Evolutionary conservation across 2,329 filamentous ascomycete genomes (phyloP).

Genomic region (Fusarium musae): DNA sequence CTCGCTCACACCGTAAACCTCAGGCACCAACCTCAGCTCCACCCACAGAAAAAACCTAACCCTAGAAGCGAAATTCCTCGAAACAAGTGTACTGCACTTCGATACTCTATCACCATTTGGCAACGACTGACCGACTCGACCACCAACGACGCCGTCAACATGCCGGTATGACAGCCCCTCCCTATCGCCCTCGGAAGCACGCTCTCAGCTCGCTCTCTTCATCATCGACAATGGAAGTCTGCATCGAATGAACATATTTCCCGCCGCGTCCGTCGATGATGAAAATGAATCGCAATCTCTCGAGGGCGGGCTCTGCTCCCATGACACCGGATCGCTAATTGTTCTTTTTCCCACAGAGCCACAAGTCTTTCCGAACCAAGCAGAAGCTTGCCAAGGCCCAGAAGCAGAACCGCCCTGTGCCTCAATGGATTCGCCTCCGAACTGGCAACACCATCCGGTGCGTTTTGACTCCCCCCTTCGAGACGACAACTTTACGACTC

Average conservation of each 20-base stretch:
- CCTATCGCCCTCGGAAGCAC: slow-evolving; percentile 1
- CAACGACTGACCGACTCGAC: slow-evolving; percentile 51
- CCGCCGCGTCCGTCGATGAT: slow-evolving; percentile 17
- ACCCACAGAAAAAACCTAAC: slow-evolving; percentile 49
- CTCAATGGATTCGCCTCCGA: slow-evolving; percentile 99
- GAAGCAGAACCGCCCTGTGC: slow-evolving; percentile 99
- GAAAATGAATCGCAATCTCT: slow-evolving; percentile 16
- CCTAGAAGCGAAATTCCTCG: slow-evolving; percentile 42
- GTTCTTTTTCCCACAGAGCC: slow-evolving; percentile 71
- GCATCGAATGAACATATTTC: slow-evolving; percentile 8
- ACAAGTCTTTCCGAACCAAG: slow-evolving; percentile 99
- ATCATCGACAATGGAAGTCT: slow-evolving; percentile 18
- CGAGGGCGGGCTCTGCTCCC: slow-evolving; percentile 15
- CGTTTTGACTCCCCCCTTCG: slow-evolving; percentile 53
- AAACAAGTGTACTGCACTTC: not conserved
- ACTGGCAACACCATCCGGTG: slow-evolving; percentile 99
- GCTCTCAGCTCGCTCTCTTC: slow-evolving; percentile 11
- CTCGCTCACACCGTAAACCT: slow-evolving; percentile 4
- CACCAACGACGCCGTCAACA: slow-evolving; percentile 54
- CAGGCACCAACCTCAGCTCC: slow-evolving; percentile 31
- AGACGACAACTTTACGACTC: slow-evolving; percentile 18
- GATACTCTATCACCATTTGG: slow-evolving; percentile 47
- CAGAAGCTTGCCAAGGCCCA: slow-evolving; percentile 99
- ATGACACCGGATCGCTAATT: slow-evolving; percentile 41
- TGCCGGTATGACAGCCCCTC: slow-evolving; percentile 52